Evolutionary conservation across 2,329 filamentous ascomycete genomes (phyloP).

Genomic region (Aschersonia sp.): DNA sequence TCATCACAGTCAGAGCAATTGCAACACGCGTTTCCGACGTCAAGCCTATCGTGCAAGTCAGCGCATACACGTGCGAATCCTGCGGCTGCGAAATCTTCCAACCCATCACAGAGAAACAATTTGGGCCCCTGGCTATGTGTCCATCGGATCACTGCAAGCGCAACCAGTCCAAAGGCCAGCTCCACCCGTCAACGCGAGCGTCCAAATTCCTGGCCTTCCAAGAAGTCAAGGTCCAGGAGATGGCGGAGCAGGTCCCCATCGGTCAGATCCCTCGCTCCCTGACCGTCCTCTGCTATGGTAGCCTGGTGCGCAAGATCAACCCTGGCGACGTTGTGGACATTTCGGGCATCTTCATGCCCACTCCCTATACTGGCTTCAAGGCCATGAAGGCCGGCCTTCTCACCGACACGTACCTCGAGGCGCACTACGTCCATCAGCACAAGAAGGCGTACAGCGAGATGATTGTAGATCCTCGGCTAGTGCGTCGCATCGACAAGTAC

Average conservation of each 20-base stretch:
- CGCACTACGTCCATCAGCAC: constrained; percentile 85
- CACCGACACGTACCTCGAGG: constrained; percentile 93
- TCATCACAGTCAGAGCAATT: constrained; percentile 91
- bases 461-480: constrained; percentile 63
- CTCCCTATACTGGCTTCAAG: constrained; percentile 97
- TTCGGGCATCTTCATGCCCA: constrained; percentile 89
- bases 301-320: constrained; percentile 71
- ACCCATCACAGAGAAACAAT: constrained; percentile 81
- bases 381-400: constrained; percentile 92
- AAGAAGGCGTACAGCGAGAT: constrained; percentile 97
- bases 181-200: constrained; percentile 87
- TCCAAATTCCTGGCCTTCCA: constrained; percentile 97
- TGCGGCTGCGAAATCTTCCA: constrained; percentile 98
- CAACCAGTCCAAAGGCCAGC: constrained; percentile 85
- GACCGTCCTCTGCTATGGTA: constrained; percentile 80
- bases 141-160: constrained; percentile 78
- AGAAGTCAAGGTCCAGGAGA: constrained; percentile 95
- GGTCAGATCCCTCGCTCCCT: constrained; percentile 90
- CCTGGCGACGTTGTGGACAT: constrained; percentile 91
- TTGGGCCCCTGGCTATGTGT: constrained; percentile 73
- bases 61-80: constrained; percentile 92
- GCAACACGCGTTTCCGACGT: constrained; percentile 93
- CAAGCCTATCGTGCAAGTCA: constrained; percentile 94
- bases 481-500: constrained; percentile 74
- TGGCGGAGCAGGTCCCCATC: constrained; percentile 97